phyloP scores from a whole-genome alignment of 2,329 filamentous ascomycete genomes.

The Penicillium griseofulvum region DNA sequence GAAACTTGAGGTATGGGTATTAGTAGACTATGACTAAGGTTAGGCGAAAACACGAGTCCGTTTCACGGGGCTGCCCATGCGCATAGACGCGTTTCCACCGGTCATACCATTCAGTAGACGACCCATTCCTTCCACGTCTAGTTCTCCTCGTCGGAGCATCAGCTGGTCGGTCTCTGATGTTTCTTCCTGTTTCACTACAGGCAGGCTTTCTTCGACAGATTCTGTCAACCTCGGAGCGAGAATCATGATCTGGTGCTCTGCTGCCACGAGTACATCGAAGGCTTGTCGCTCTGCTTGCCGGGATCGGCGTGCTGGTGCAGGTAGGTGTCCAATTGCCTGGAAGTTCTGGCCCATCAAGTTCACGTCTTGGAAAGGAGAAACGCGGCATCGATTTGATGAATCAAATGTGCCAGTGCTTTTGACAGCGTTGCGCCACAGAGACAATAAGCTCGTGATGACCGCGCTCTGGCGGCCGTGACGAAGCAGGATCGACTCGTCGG shows the following conservation, averaged over 20 bases:
- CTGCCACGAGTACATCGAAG: conserved; percentile 43
- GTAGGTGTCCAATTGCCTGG: conserved; percentile 39
- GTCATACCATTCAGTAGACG: conserved; percentile 46
- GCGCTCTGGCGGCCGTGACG: conserved; percentile 44
- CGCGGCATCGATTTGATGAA: conserved; percentile 39
- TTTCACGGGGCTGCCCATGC: conserved; percentile 39
- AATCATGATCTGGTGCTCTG: conserved; percentile 43
- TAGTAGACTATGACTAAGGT: conserved; percentile 29
- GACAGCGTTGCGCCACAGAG: conserved; percentile 45
- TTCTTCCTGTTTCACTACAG: conserved; percentile 16
- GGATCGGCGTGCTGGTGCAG: conserved; percentile 26
- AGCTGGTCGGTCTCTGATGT: conserved; percentile 39
- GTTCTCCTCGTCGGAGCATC: conserved; percentile 43
- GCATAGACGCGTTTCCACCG: conserved; percentile 27
- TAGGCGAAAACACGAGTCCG: conserved; percentile 37
- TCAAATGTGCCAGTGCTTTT: conserved; percentile 40
- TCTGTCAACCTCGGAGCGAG: conserved; percentile 33
- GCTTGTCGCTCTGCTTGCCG: conserved; percentile 20
- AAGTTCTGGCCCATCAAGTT: conserved; percentile 42
- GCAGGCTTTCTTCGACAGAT: conserved; percentile 19
- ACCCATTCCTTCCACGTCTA: conserved; percentile 50
- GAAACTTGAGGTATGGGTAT: conserved; percentile 28
- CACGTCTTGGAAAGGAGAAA: conserved; percentile 40
- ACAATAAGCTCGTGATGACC: conserved; percentile 44
- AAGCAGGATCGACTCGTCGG: conserved; percentile 46